These are phyloP conservation scores for Eruca vesicaria DNA, from an alignment of 441 rosid species.

Conservation along the genomic window DNA sequence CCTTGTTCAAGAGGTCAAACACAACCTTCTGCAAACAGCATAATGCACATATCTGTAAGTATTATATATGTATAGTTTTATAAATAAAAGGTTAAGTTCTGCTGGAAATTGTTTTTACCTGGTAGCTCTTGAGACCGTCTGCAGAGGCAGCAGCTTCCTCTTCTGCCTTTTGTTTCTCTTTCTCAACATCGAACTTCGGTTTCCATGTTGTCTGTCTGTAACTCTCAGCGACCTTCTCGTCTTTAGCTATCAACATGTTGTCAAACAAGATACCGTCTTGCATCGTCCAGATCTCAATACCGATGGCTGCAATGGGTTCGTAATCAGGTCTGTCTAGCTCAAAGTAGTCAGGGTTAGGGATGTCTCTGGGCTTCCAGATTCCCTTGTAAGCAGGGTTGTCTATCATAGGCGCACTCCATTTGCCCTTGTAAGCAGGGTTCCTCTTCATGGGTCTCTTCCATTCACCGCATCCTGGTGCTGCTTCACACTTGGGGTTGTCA, in stretches of 20 bases:
- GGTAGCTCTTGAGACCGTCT: constrained; percentile 62
- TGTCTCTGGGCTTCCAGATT: constrained; percentile 86
- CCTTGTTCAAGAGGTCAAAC: constrained; percentile 76
- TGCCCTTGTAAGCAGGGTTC: constrained; percentile 95
- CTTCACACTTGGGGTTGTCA: constrained; percentile 84
- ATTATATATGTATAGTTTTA: background rate
- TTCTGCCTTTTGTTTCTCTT: constrained; percentile 75
- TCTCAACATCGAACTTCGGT: constrained; percentile 75
- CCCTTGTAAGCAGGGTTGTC: constrained; percentile 96
- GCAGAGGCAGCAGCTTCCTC: constrained; percentile 52
- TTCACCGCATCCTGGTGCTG: constrained; percentile 91
- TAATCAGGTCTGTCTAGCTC: constrained; percentile 79
- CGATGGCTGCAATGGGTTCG: constrained; percentile 90
- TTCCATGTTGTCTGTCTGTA: constrained; percentile 67
- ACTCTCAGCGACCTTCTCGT: constrained; percentile 67
- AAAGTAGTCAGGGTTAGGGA: constrained; percentile 88
- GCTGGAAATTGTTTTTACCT: constrained; percentile 41
- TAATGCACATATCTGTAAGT: background rate
- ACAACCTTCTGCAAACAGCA: constrained; percentile 74
- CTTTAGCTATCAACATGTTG: constrained; percentile 76
- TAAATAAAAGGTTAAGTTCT: background rate
- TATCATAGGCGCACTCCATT: constrained; percentile 89
- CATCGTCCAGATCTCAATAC: constrained; percentile 99
- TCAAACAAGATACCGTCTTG: constrained; percentile 94
- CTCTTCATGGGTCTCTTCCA: constrained; percentile 91